These are phyloP conservation scores for Tanacetum coccineum DNA, from an alignment of 129 eudicot genomes.

Conservation along the genomic window DNA sequence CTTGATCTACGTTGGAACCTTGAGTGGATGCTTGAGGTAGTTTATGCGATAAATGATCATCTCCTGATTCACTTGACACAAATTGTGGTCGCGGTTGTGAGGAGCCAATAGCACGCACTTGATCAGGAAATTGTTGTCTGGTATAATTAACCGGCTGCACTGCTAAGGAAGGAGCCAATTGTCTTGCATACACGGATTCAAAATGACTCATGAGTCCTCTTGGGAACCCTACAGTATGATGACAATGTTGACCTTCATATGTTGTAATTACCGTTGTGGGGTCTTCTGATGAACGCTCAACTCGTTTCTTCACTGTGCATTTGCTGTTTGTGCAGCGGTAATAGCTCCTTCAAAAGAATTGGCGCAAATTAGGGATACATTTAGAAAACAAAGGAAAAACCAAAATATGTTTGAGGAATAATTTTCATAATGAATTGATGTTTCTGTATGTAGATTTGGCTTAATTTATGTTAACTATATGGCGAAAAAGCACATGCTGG, in stretches of 20 bases:
- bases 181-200: slow-evolving; percentile 43
- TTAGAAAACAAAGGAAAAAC: background rate
- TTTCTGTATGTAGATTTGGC: no score
- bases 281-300: slow-evolving; percentile 77
- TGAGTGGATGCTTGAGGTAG: slow-evolving; percentile 26
- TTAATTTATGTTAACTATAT: no score
- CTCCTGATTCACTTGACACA: slow-evolving; percentile 21
- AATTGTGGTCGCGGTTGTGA: slow-evolving; percentile 19
- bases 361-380: background rate
- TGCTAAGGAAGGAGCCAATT: slow-evolving; percentile 26
- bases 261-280: slow-evolving; percentile 85
- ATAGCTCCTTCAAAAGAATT: slow-evolving; percentile 59
- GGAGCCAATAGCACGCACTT: slow-evolving; percentile 16
- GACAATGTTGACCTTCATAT: slow-evolving; percentile 94
- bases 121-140: slow-evolving; percentile 25
- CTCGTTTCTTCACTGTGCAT: slow-evolving; percentile 92
- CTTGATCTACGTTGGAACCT: slow-evolving; percentile 42
- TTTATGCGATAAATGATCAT: slow-evolving; percentile 15
- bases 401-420: background rate
- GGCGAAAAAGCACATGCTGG: no score
- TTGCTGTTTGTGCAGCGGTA: slow-evolving; percentile 85
- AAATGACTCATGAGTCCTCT: slow-evolving; percentile 37
- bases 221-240: slow-evolving; percentile 72
- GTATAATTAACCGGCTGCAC: slow-evolving; percentile 25
- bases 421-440: no score